A percentile compares a stretch with the other conserved stretches of the same genome.
Evolutionary conservation across 768 basidiomycete species (phyloP).

Genomic region (Hygrocybe punicea): DNA sequence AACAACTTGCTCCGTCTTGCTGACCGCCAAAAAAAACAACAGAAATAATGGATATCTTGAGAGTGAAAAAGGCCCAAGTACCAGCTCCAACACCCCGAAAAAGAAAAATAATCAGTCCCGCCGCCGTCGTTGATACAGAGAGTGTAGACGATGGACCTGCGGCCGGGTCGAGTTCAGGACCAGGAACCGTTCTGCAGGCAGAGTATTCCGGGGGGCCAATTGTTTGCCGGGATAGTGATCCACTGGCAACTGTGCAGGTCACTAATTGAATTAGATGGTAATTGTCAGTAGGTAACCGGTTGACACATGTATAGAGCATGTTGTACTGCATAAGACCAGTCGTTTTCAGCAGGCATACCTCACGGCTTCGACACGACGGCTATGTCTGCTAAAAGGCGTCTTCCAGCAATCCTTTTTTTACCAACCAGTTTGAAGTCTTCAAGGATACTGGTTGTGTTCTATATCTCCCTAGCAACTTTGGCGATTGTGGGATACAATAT

Average conservation of each 20-base stretch:
- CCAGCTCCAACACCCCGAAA: slow-evolving; percentile 38
- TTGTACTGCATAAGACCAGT: no score
- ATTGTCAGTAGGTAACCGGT: no score
- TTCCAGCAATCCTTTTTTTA: slow-evolving; percentile 5
- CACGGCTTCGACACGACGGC: slow-evolving; percentile 11
- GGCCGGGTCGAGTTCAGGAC: slow-evolving; percentile 34
- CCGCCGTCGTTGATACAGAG: slow-evolving; percentile 44
- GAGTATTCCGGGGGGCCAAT: not conserved
- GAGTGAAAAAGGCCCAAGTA: slow-evolving; percentile 66
- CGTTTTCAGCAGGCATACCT: no score
- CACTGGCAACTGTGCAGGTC: no score
- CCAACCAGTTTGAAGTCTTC: not conserved
- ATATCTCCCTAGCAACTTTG: slow-evolving; percentile 13
- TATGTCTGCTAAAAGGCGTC: slow-evolving; percentile 20
- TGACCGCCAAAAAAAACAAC: slow-evolving; percentile 9
- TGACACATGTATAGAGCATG: no score
- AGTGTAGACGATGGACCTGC: slow-evolving; percentile 20
- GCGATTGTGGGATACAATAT: slow-evolving; percentile 9
- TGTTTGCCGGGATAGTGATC: no score
- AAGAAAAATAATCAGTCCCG: slow-evolving; percentile 53
- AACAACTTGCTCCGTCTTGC: not conserved
- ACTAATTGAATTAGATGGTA: no score
- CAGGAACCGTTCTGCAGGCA: slow-evolving; percentile 22
- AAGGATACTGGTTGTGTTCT: not conserved
- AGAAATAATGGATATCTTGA: slow-evolving; percentile 82